Base-by-base conservation (phyloP, 495 filamentous ascomycete species). In the Penicillium steckii region DNA sequence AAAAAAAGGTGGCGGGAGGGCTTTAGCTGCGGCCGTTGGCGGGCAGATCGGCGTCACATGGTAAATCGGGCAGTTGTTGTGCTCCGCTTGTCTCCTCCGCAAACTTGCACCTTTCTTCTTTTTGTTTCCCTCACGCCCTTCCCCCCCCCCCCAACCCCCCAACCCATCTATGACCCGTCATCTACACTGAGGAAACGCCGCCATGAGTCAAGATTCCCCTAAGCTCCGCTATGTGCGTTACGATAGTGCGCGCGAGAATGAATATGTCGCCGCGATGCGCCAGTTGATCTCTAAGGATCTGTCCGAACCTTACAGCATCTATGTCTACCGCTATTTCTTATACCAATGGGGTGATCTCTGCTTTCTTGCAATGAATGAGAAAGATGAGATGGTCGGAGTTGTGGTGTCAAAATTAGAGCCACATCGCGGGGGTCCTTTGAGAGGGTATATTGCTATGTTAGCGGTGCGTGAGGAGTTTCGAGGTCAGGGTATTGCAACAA, bases 381-480 rank as follows among this genome's bases (percentile, higher is more conserved):
- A 72, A 23, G 66, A 72, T 43, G 67, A 71, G 24, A 76, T 90
- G 54, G 78, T 96, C 38, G 95, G 95, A 42, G 92, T 97, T 24
- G 87, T 99, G n/a, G 85, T 99, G 48, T 95, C 85, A 57, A 99
- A 99, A 65, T 84, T 99, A 22, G 95, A 99, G 69, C 82, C 82
- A 12, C 95, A 97, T 70, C 79, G 83, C 17, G 81, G 85, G 1
- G 86, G 91, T 9, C 90, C 90, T 0, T 67, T 91, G 52, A 85
- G 95, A 46, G 95, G 95, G 47, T 99, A 99, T 73, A 97, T 99
- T 56, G 95, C 95, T 65, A 99, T 99, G 95, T 79, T 99, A 44
- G 95, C 93, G 22, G 90, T 95, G 22, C 80, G 83, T 45, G 80
- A 90, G 46, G 75, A 84, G 19, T 86, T 88, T 64, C 83, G 95